phyloP scores from a whole-genome alignment of 768 basidiomycete genomes.

The Punctularia strigosozonata region DNA sequence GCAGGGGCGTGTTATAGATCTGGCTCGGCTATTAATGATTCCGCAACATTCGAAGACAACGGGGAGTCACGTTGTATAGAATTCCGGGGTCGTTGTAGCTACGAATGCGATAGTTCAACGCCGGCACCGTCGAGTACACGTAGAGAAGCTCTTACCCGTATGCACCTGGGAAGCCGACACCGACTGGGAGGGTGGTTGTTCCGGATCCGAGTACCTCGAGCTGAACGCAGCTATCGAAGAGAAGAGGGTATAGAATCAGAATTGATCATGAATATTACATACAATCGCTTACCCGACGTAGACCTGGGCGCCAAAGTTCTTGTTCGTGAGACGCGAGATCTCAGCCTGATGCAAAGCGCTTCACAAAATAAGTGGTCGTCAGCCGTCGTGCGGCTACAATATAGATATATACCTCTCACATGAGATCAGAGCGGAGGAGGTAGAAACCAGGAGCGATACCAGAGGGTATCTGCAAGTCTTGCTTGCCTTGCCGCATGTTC shows the following conservation, averaged over 20 bases:
- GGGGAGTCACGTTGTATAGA: background rate
- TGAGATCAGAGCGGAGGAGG: conserved; percentile 7
- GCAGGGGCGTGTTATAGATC: background rate
- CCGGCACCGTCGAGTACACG: background rate
- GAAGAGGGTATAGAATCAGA: background rate
- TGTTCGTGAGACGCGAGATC: background rate
- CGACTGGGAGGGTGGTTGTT: conserved; percentile 3
- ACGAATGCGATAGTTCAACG: no score
- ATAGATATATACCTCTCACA: conserved; percentile 5
- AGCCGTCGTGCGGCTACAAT: no score
- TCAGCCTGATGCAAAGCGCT: background rate
- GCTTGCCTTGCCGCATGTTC: conserved; percentile 6
- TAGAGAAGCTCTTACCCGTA: conserved; percentile 1
- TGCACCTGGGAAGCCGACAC: conserved; percentile 7
- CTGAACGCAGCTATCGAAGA: conserved; percentile 4
- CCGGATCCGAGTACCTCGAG: conserved; percentile 5
- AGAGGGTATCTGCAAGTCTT: conserved; percentile 6
- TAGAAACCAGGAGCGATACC: conserved; percentile 6
- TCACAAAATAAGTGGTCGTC: no score
- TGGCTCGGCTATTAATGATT: background rate
- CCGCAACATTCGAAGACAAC: background rate
- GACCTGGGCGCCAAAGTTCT: background rate
- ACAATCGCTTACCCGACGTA: background rate
- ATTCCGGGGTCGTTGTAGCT: background rate
- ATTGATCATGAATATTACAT: background rate